A percentile compares a stretch with the other conserved stretches of the same genome.
These are phyloP conservation scores for Globisporangium emineosum DNA, from an alignment of 352 stramenopile genomes.

Conservation along the genomic window DNA sequence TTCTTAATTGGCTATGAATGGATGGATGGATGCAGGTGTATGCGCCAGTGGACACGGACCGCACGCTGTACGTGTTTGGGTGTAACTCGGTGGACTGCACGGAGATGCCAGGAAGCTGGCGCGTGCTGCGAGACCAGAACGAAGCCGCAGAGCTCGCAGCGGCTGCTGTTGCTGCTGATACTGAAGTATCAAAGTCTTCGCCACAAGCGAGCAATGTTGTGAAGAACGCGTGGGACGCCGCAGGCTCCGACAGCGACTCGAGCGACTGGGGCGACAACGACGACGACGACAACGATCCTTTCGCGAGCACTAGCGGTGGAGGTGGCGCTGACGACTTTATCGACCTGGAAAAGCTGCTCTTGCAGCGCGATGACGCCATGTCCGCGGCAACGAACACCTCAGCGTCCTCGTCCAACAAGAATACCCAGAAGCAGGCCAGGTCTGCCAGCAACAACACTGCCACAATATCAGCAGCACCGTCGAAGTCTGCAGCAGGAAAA, in stretches of 20 bases:
- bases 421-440: conserved; percentile 1
- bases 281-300: conserved; percentile 27
- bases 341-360: conserved; percentile 65
- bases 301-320: conserved; percentile 10
- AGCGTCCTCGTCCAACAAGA: conserved; percentile 8
- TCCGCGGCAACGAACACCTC: conserved; percentile 22
- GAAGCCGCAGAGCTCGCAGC: conserved; percentile 10
- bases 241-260: conserved; percentile 39
- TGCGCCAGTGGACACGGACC: conserved; percentile 62
- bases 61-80: conserved; percentile 82
- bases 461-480: not conserved
- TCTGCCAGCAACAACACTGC: not conserved
- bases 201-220: conserved; percentile 13
- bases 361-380: conserved; percentile 71
- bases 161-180: not conserved
- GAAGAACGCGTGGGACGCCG: conserved; percentile 24
- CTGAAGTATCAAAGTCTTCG: not conserved
- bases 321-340: conserved; percentile 22
- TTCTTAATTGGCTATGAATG: too few species aligned
- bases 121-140: conserved; percentile 66
- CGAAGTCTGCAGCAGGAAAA: not conserved
- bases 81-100: conserved; percentile 81
- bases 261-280: conserved; percentile 75
- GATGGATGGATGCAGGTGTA: conserved; percentile 49
- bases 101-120: conserved; percentile 58